Conservation (phyloP, 148 eudicot species). For the Polygonum aviculare region DNA sequence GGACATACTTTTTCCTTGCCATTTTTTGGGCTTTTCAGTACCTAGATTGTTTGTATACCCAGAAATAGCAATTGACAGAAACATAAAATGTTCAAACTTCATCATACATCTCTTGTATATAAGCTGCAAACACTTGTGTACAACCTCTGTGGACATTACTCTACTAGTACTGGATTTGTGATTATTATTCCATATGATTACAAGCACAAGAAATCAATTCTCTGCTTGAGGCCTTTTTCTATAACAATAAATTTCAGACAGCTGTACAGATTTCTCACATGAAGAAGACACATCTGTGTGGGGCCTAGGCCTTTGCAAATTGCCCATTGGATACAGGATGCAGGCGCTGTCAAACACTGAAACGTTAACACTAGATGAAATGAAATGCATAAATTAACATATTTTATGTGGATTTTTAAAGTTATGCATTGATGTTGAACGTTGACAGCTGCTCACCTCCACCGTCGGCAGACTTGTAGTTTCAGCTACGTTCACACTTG, state of each 20-base stretch:
- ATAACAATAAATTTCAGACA: background rate
- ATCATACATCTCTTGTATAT: slow-evolving; percentile 1
- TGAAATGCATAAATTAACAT: too few species aligned
- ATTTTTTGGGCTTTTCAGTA: background rate
- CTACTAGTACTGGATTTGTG: background rate
- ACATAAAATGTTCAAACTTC: background rate
- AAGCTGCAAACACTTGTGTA: background rate
- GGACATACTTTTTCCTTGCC: background rate
- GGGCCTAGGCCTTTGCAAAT: background rate
- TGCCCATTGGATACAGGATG: background rate
- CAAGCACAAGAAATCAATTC: background rate
- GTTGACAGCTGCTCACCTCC: background rate
- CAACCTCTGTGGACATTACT: background rate
- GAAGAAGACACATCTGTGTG: background rate
- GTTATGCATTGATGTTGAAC: background rate
- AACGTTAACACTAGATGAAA: background rate
- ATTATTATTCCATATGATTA: background rate
- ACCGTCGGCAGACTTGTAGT: slow-evolving; percentile 1
- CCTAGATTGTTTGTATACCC: background rate
- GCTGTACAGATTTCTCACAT: background rate
- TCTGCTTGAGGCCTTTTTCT: background rate
- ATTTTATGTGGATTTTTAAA: too few species aligned
- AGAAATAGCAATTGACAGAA: background rate
- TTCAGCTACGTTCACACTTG: background rate
- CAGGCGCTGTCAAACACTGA: background rate